Conservation (phyloP, 805 yeast genomes). For the Yamadazyma tumulicola region DNA sequence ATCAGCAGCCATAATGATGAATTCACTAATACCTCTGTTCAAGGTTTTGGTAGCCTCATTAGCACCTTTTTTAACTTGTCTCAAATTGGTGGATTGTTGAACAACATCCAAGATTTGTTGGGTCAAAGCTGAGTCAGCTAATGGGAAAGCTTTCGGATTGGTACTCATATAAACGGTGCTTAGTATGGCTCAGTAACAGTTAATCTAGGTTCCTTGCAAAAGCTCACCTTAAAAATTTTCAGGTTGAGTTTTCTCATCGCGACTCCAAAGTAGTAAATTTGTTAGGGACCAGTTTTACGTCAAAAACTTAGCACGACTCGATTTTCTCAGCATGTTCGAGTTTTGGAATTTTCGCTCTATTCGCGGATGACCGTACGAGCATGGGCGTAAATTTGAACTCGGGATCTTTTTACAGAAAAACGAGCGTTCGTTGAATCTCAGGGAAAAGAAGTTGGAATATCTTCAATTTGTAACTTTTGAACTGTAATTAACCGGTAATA, state of each 20-base stretch:
- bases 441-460: too few species aligned
- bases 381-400: too few species aligned
- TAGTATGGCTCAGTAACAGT: background rate
- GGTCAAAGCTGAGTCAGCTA: slow-evolving; percentile 91
- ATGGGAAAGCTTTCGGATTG: slow-evolving; percentile 98
- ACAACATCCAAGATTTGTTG: slow-evolving; percentile 97
- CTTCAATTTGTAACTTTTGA: too few species aligned
- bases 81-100: slow-evolving; percentile 95
- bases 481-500: too few species aligned
- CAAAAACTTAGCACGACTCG: background rate
- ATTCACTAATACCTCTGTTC: slow-evolving; percentile 99
- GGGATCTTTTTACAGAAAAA: too few species aligned
- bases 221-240: slow-evolving; percentile 29
- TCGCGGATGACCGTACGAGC: too few species aligned
- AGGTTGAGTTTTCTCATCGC: background rate
- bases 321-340: background rate
- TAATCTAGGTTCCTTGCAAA: slow-evolving; percentile 52
- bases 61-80: slow-evolving; percentile 99
- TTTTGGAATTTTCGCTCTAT: too few species aligned
- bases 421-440: too few species aligned
- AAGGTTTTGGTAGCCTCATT: slow-evolving; percentile 98
- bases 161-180: slow-evolving; percentile 59
- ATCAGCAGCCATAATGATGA: slow-evolving; percentile 99
- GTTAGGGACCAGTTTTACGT: background rate
- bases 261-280: background rate